Evolutionary conservation across 495 filamentous ascomycete species (phyloP), one percentile per base, ranked within the genome.

Genomic region (Extremus antarcticus): DNA sequence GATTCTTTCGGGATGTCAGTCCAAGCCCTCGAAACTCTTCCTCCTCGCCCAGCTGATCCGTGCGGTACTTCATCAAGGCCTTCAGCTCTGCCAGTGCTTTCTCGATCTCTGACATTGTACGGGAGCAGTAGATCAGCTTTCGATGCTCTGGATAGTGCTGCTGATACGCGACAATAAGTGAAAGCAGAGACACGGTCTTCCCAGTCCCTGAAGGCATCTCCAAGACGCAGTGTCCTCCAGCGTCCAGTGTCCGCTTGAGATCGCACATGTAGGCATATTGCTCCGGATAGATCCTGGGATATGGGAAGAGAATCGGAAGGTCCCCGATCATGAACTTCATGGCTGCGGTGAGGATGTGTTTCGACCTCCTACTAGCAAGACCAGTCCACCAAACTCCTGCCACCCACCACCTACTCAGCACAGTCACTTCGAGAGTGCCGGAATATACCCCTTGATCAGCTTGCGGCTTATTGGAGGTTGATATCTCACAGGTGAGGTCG

Each of bases 151-250:
- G 85, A 56, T 88, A 90, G 65, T 89, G 84, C 66, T 88, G 84
- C 68, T 97, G 94, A 63, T 97, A 97, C 48, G 92, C 90, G 47
- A 99, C 82, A 60, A 99, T 99, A 60, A 99, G 76, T 0, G 92
- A 95, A 22, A 99, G 76, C 0, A 99, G 76, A 1, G 92, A 95
- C 20, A 99, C 86, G 0, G 92, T 99, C 74, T 99, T 99, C 48
- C 92, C 92, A 24, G 92, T 99, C n/a, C 92, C 92, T 52, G 92
- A 99, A 74, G 92, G 92, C 92, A 99, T 99, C 72, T 99, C 92
- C 65, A 99, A 74, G n/a, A 99, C 90, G 71, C 90, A 94, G 73
- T 97, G 88, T 56, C 94, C 94, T 54, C 85, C 85, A 24, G 83
- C 87, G 77, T 97, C 92, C 65, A 99, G 84, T 24, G 91, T 96